These are phyloP conservation scores for Linum trigynum DNA, from an alignment of 345 rosid species.

Conservation along the genomic window DNA sequence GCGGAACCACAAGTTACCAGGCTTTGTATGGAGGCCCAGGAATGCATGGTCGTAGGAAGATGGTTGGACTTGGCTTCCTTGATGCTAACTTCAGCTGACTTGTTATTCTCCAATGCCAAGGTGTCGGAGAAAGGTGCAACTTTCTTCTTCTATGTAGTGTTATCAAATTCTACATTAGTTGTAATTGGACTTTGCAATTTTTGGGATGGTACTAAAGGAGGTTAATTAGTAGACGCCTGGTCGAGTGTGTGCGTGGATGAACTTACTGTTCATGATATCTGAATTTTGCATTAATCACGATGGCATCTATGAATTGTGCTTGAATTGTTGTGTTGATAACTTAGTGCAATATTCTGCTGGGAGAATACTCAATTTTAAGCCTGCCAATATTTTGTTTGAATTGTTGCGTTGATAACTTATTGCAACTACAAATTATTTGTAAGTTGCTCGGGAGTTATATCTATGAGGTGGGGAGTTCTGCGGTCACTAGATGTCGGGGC, in stretches of 20 bases:
- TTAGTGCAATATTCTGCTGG: no score
- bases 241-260: no score
- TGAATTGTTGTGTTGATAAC: no score
- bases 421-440: no score
- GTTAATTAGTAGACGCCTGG: neutral
- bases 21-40: conserved; percentile 76
- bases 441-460: no score
- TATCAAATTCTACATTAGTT: neutral
- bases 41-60: conserved; percentile 45
- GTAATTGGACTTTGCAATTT: neutral
- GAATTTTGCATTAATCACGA: neutral
- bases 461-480: no score
- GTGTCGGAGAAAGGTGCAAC: conserved; percentile 80
- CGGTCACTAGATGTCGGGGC: no score
- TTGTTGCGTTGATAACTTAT: no score
- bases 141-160: neutral
- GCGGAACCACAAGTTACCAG: conserved; percentile 67
- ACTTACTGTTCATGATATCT: neutral
- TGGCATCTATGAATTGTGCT: neutral
- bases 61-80: conserved; percentile 77
- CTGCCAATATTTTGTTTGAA: no score
- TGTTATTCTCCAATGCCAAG: conserved; percentile 57
- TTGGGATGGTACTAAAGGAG: neutral
- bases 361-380: no score
- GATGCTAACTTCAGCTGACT: conserved; percentile 83